Base-by-base conservation (phyloP, 495 filamentous ascomycete genomes). In the Tuber magnatum region DNA sequence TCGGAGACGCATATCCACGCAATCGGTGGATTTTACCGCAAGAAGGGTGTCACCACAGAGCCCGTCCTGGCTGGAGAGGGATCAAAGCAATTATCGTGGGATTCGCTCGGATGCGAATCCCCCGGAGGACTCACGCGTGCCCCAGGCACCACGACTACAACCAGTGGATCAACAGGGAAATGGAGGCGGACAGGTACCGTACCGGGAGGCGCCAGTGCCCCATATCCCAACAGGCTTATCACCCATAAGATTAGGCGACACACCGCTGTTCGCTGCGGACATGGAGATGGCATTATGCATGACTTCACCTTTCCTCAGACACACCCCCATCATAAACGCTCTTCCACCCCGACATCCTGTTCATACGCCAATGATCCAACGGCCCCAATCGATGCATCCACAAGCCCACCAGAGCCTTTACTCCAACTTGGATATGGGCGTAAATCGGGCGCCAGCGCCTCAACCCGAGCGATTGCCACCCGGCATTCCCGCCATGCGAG, bases 291-390 rank as follows among this genome's bases (percentile, higher is more conserved):
- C 51, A n/a, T 6, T 61, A 32, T 61, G 51, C 51, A 61, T 61
- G 51, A n/a, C 51, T 61, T 61, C 51, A 32, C 51, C 51, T 61
- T 61, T 61, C 51, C 51, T 61, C n/a, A 61, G 51, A 32, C n/a
- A 61, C n/a, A 5, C 51, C 32, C 51, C 51, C n/a, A 61, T 61
- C 51, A 61, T 61, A 61, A 61, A 61, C 51, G 51, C 51, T 61
- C 51, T 61, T 61, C 51, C 51, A 16, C 51, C 51, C 12, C 51
- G 51, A 6, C 51, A 61, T 61, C 51, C n/a, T 61, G 51, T 61
- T 61, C 51, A 61, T 61, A 61, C 51, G 51, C 51, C 51, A 28
- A 61, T 61, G 51, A 61, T 32, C n/a, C 51, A 61, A 61, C n/a
- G 51, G n/a, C 51, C 51, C 51, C 51, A 61, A 32, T 61, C n/a